Evolutionary conservation across 805 yeast species (phyloP).

Genomic region (Spencermartinsiella europaea): DNA sequence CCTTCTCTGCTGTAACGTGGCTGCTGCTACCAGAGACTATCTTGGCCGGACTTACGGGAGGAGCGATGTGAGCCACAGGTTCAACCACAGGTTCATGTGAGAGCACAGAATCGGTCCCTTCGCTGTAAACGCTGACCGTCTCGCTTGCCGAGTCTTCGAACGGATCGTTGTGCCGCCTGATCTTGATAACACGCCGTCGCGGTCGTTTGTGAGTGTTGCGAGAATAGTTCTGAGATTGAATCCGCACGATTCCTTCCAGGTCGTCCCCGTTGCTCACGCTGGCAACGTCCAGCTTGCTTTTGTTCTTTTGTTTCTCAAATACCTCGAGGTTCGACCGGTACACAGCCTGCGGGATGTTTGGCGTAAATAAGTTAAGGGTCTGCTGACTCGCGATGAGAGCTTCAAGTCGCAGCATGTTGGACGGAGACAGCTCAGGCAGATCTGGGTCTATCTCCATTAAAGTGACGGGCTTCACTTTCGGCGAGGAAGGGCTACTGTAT

Average conservation of each 20-base stretch:
- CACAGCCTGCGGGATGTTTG: conserved; percentile 51
- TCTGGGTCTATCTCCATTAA: conserved; percentile 53
- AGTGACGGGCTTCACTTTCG: conserved; percentile 36
- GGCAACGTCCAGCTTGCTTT: conserved; percentile 26
- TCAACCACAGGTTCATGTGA: neutral
- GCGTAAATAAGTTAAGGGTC: conserved; percentile 67
- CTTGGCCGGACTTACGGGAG: neutral
- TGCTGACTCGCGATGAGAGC: conserved; percentile 70
- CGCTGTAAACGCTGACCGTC: neutral
- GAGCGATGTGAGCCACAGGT: neutral
- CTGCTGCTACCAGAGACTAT: too few species aligned
- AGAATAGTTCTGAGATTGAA: conserved; percentile 8
- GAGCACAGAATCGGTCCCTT: neutral
- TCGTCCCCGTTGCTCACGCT: conserved; percentile 8
- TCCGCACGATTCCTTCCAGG: conserved; percentile 16
- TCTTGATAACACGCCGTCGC: conserved; percentile 28
- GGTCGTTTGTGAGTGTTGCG: conserved; percentile 17
- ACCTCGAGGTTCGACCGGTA: conserved; percentile 48
- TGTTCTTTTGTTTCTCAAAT: conserved; percentile 20
- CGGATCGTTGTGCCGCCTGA: conserved; percentile 6
- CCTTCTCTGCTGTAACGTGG: neutral
- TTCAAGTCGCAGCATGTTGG: conserved; percentile 61
- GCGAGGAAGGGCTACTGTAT: conserved; percentile 11
- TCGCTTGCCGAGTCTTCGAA: neutral
- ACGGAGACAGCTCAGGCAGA: conserved; percentile 57